phyloP scores from a whole-genome alignment of 306 rosid species.

The Quercus gilva region DNA sequence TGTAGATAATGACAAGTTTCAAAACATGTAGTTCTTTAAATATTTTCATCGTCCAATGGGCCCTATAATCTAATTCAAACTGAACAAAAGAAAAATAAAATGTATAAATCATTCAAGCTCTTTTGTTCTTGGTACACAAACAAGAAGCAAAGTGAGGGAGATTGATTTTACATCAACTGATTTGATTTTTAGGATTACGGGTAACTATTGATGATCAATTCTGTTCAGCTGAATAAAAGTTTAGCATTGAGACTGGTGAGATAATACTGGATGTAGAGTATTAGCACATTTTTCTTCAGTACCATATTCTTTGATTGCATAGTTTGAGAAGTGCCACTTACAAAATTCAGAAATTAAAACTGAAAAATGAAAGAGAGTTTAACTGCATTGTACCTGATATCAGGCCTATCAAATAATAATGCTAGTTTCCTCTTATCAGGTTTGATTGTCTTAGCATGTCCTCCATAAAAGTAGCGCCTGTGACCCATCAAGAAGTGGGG shows the following conservation, averaged over 20 bases:
- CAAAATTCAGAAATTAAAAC: background rate
- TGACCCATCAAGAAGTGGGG: conserved; percentile 99
- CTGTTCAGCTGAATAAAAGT: background rate
- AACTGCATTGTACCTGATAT: conserved; percentile 55
- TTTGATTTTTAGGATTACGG: background rate
- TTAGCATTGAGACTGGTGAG: background rate
- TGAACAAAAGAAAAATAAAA: background rate
- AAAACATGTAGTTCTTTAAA: background rate
- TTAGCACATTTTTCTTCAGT: background rate
- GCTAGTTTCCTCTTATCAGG: conserved; percentile 93
- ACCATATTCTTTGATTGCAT: background rate
- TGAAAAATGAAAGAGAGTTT: background rate
- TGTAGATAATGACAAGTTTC: background rate
- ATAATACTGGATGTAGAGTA: background rate
- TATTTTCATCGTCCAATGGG: background rate
- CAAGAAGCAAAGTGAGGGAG: background rate
- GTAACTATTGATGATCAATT: background rate
- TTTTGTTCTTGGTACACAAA: background rate
- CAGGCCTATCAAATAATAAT: conserved; percentile 63
- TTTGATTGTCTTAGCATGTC: conserved; percentile 90
- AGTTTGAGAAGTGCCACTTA: background rate
- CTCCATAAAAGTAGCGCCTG: conserved; percentile 74
- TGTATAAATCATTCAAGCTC: background rate
- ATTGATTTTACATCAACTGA: background rate
- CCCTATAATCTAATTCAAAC: background rate